These are phyloP conservation scores for Pleurotus platypus DNA, from an alignment of 768 basidiomycete species.

Conservation along the genomic window DNA sequence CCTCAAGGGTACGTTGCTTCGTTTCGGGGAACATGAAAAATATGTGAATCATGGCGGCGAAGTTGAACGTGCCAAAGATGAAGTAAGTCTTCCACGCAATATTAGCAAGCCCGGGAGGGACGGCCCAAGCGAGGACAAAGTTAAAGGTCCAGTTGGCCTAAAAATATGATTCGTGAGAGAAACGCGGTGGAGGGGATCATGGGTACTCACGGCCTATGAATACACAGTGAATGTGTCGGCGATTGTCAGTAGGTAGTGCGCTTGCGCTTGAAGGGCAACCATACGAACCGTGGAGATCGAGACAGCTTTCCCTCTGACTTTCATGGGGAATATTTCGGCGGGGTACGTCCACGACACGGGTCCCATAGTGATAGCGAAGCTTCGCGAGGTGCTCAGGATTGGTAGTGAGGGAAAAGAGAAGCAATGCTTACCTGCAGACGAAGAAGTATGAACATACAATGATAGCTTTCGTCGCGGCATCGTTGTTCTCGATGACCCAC, in stretches of 20 bases:
- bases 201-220: slow-evolving; percentile 11
- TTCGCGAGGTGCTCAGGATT: slow-evolving; percentile 7
- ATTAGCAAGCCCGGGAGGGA: slow-evolving; percentile 61
- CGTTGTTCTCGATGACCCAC: slow-evolving; percentile 56
- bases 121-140: slow-evolving; percentile 71
- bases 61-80: slow-evolving; percentile 76
- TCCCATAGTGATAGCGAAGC: slow-evolving; percentile 74
- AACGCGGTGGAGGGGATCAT: slow-evolving; percentile 7
- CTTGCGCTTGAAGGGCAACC: not conserved
- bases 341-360: slow-evolving; percentile 75
- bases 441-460: slow-evolving; percentile 78
- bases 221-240: slow-evolving; percentile 13
- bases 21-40: slow-evolving; percentile 83
- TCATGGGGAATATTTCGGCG: slow-evolving; percentile 44
- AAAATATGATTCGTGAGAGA: no score
- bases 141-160: slow-evolving; percentile 61
- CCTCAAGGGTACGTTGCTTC: slow-evolving; percentile 68
- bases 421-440: slow-evolving; percentile 45
- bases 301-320: slow-evolving; percentile 33
- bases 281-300: slow-evolving; percentile 31
- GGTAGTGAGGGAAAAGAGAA: not conserved
- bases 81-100: slow-evolving; percentile 79
- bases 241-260: slow-evolving; percentile 5
- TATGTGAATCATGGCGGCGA: slow-evolving; percentile 66
- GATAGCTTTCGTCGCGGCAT: slow-evolving; percentile 58